Conservation (phyloP, 2,329 filamentous ascomycete species). For the Geosmithia putterillii region DNA sequence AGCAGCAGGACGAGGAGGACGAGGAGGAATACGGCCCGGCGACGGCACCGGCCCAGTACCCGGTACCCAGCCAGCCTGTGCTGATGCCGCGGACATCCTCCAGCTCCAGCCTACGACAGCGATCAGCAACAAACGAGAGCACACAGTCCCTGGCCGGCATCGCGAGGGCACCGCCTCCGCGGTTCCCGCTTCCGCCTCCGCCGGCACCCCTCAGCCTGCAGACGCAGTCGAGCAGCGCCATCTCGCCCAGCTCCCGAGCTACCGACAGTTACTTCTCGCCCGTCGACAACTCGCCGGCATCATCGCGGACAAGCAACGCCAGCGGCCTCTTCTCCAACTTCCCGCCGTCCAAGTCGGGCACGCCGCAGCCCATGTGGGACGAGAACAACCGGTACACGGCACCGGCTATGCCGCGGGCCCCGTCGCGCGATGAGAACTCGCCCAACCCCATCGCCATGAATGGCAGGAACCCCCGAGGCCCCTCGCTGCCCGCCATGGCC, state of each 20-base stretch:
- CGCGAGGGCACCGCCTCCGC: slow-evolving; percentile 50
- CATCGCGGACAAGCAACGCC: slow-evolving; percentile 61
- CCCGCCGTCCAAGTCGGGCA: slow-evolving; percentile 60
- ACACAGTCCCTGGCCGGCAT: slow-evolving; percentile 43
- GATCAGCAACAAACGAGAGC: slow-evolving; percentile 66
- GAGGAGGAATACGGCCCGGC: slow-evolving; percentile 26
- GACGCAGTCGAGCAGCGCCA: slow-evolving; percentile 31
- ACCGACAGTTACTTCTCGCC: slow-evolving; percentile 94
- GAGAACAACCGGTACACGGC: slow-evolving; percentile 74
- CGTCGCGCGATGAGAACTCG: slow-evolving; percentile 64
- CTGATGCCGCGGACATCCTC: slow-evolving; percentile 37
- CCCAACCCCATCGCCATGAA: slow-evolving; percentile 51
- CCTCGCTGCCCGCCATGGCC: slow-evolving; percentile 65
- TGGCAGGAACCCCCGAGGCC: slow-evolving; percentile 58
- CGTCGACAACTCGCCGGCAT: slow-evolving; percentile 64
- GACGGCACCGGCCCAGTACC: slow-evolving; percentile 21
- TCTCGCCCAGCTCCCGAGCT: slow-evolving; percentile 48
- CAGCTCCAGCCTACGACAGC: slow-evolving; percentile 60
- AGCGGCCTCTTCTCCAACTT: slow-evolving; percentile 54
- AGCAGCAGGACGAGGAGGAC: slow-evolving; percentile 52
- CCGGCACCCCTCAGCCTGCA: slow-evolving; percentile 57
- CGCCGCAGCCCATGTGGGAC: slow-evolving; percentile 56
- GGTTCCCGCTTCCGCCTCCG: slow-evolving; percentile 56
- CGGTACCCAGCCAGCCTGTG: slow-evolving; percentile 10
- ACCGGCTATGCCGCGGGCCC: slow-evolving; percentile 69